A percentile compares a stretch with the other conserved stretches of the same genome.
These are phyloP conservation scores for Xylaria venustula DNA, from an alignment of 495 filamentous ascomycete genomes.

Conservation along the genomic window DNA sequence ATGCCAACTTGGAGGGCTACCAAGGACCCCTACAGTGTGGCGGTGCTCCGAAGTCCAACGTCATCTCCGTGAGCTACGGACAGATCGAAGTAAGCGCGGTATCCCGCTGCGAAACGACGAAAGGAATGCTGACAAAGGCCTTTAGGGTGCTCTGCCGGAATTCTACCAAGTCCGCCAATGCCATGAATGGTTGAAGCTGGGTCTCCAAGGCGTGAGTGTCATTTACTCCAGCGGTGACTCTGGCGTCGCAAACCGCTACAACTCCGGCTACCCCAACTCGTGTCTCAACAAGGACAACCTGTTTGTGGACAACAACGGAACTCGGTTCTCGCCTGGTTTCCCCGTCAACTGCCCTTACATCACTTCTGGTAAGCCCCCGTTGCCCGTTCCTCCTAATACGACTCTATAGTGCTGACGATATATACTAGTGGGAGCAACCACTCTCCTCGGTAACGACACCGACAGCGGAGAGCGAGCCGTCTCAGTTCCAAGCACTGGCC, in stretches of 20 bases:
- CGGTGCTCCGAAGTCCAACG: constrained; percentile 55
- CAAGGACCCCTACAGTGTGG: constrained; percentile 42
- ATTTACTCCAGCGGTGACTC: constrained; percentile 71
- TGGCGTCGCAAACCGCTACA: constrained; percentile 60
- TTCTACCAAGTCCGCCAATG: constrained; percentile 56
- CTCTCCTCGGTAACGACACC: constrained; percentile 26
- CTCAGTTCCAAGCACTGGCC: constrained; percentile 34
- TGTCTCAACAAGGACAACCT: constrained; percentile 32
- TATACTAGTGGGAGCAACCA: constrained; percentile 11
- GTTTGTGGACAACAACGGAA: constrained; percentile 11
- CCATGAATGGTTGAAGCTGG: constrained; percentile 61
- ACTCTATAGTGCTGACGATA: constrained; percentile 35
- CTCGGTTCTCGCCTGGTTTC: constrained; percentile 63
- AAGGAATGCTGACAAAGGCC: background rate
- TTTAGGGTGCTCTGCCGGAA: constrained; percentile 27
- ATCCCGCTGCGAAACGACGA: background rate
- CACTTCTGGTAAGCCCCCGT: constrained; percentile 62
- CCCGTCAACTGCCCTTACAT: constrained; percentile 73
- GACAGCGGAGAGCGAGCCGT: constrained; percentile 37
- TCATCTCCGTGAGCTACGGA: constrained; percentile 61
- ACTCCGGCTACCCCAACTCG: constrained; percentile 60
- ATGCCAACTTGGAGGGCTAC: constrained; percentile 40
- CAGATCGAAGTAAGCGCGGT: constrained; percentile 40
- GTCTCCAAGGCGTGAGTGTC: constrained; percentile 68
- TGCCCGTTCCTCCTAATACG: constrained; percentile 45